Conservation (phyloP, 257 asterid genomes). For the Solanum medicagineum region DNA sequence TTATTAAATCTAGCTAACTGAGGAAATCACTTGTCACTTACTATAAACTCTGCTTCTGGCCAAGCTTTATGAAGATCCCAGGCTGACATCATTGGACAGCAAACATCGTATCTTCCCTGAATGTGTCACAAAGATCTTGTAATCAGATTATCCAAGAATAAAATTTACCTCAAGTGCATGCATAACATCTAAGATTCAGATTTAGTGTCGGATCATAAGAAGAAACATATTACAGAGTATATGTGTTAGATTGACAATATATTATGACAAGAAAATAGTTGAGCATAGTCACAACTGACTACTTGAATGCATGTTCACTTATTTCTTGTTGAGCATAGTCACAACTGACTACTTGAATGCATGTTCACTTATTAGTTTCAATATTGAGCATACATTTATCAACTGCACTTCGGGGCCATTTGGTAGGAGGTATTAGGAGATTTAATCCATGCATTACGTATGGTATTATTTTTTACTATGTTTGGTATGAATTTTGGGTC, state of each 20-base stretch:
- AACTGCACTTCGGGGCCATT: not conserved
- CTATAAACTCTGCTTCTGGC: conserved; percentile 90
- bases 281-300: not conserved
- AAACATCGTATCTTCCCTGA: conserved; percentile 93
- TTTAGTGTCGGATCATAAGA: not conserved
- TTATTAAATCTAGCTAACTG: not conserved
- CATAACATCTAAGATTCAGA: not conserved
- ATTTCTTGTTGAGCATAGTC: not conserved
- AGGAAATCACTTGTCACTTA: conserved; percentile 20
- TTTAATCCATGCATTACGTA: too few species aligned
- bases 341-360: not conserved
- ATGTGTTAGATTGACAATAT: not conserved
- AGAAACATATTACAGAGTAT: not conserved
- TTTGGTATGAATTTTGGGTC: too few species aligned
- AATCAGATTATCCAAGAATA: not conserved
- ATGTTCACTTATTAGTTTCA: not conserved
- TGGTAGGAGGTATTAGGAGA: too few species aligned
- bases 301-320: not conserved
- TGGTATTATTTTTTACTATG: too few species aligned
- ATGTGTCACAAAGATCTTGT: not conserved
- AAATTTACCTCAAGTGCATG: not conserved
- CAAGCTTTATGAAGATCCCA: conserved; percentile 99
- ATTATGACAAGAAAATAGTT: not conserved
- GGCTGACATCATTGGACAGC: conserved; percentile 96
- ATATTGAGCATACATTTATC: not conserved